Base-by-base conservation (phyloP, 768 basidiomycete species). In the Pisolithus sp. region DNA sequence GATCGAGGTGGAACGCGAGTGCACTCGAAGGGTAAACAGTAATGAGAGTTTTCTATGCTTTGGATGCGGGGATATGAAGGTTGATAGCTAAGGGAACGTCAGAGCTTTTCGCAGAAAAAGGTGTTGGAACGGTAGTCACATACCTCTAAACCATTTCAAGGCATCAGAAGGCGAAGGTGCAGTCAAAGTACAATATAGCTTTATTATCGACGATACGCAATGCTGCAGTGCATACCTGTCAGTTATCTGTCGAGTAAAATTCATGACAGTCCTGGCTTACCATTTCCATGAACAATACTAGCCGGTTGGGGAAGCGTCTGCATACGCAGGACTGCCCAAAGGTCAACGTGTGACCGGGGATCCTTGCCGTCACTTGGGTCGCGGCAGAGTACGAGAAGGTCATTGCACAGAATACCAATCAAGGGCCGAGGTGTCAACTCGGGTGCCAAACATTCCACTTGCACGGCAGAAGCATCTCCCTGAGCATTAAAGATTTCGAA, bases 241-340 rank as follows among this genome's bases (percentile, higher is more conserved):
- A 13, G 40, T 18, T 8, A 49, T 59, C 39, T 61, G 53, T 39
- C 17, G 21, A 51, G 13, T 9, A 39, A n/a, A 44, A 26, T 46
- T 38, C 28, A 37, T 43, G 40, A 37, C 39, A 20, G 31, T 54
- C 31, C 17, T 7, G 34, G 38, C 72, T 56, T 63, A 88, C 89
- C 81, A 65, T 88, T 93, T 39, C 89, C 89, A 64, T 93, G 86
- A 23, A 91, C 87, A 51, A 93, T 89, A 57, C 86, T 91, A 17
- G 90, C 92, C 5, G 90, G 93, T 61, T 93, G 90, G 5, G 86
- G 85, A 41, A 93, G 65, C 0, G 93, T 95, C 67, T 94, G 92
- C 92, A 99, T 93, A 40, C 95, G 79, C 54, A 98, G 71, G 30
- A 97, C 95, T 31, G 93, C 93, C 87, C 92, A 97, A n/a, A 98